Evolutionary conservation across 2,329 filamentous ascomycete genomes (phyloP), one percentile per base, ranked within the genome.

Genomic region (Grosmannia huntii): DNA sequence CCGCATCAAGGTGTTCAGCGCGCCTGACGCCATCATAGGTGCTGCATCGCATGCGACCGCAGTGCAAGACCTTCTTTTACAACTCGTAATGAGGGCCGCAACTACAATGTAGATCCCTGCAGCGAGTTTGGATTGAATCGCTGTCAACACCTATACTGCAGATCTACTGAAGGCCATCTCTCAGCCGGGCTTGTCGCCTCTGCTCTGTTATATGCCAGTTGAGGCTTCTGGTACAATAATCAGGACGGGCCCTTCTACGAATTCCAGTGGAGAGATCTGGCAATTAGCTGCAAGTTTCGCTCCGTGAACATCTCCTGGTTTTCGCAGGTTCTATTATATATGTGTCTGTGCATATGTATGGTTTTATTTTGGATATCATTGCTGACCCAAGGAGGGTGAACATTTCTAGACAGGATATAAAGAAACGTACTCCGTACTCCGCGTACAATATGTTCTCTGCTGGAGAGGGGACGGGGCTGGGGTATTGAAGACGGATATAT

Each of bases 1-100:
- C 12, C 71, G 78, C 31, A 55, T 83, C 23, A 83, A 83, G 66
- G 66, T 81, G 16, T 72, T 75, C 49, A 52, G 31, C 21, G 21
- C 56, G 4, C 21, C 49, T 3, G 44, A 33, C 0, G 27, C 50
- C 9, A 19, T 9, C 14, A 6, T 27, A 25, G 25, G 53, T 53
- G 25, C 56, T 23, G 12, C 56, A 58, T 19, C 53, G 50, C 53
- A 58, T 21, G 25, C 23, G 11, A 23, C 27, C 5, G 58, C 58
- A 11, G 41, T 57, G 14, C 55, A 33, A 11, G 44, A 57, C 7
- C 44, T 64, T 12, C 28, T 64, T 1, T 50, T 44, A 14, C 50
- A 59, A 12, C 23, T 64, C 9, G 55, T 31, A 2, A 7, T 23
- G 14, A 56, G 55, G 21, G 62, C 62, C 4, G 25, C 25, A 19